phyloP scores from a whole-genome alignment of 257 asterid genomes.

The Lavandula angustifolia region DNA sequence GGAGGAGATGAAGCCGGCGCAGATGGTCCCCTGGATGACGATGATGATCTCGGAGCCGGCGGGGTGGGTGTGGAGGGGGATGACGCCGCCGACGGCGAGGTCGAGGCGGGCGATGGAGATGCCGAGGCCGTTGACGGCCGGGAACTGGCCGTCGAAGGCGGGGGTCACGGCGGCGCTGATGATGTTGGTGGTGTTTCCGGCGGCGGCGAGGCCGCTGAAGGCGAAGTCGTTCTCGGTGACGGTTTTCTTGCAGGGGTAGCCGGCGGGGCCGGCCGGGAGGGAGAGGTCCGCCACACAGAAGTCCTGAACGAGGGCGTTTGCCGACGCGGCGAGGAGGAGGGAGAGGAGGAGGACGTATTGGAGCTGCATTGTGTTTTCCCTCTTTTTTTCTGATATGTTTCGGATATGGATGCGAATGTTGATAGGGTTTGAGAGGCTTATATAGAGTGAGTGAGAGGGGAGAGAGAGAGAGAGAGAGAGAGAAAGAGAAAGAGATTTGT shows the following conservation, averaged over 20 bases:
- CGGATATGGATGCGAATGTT: neutral
- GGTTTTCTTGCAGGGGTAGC: conserved; percentile 67
- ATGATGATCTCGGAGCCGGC: conserved; percentile 60
- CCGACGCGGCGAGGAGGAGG: conserved; percentile 40
- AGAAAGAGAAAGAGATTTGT: no score
- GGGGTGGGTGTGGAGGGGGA: conserved; percentile 86
- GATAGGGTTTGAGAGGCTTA: conserved; percentile 26
- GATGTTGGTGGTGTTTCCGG: conserved; percentile 67
- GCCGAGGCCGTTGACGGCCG: conserved; percentile 77
- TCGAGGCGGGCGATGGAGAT: conserved; percentile 68
- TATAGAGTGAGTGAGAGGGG: conserved; percentile 1
- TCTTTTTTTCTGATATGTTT: no score
- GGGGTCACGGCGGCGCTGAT: conserved; percentile 71
- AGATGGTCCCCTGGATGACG: conserved; percentile 48
- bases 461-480: no score
- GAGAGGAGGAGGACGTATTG: conserved; percentile 24
- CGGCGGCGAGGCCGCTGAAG: conserved; percentile 46
- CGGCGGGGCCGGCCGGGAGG: conserved; percentile 57
- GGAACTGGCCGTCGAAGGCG: conserved; percentile 68
- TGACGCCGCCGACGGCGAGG: conserved; percentile 55
- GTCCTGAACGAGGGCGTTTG: conserved; percentile 56
- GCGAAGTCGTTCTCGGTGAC: conserved; percentile 55
- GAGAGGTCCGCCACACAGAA: conserved; percentile 63
- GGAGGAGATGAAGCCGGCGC: conserved; percentile 57
- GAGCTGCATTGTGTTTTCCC: conserved; percentile 27